Evolutionary conservation across 2,329 filamentous ascomycete species (phyloP).

Genomic region (Aspergillus pseudonomiae): DNA sequence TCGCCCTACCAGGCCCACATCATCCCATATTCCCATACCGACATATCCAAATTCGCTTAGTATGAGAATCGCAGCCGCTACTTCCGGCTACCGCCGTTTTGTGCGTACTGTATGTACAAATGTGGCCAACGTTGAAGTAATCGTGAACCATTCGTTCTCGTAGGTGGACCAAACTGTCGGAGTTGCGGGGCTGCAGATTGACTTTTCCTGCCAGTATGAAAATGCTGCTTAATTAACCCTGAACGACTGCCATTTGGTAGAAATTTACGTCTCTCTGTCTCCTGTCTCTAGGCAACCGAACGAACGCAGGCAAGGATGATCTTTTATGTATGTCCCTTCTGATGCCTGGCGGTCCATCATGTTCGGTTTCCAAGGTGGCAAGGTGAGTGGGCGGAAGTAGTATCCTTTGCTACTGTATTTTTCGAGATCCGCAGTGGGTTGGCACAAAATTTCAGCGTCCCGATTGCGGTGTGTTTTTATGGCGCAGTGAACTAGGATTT

Average conservation of each 20-base stretch:
- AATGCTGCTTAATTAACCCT: constrained; percentile 5
- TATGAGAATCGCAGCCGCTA: constrained; percentile 12
- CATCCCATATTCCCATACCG: constrained; percentile 3
- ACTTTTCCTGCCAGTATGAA: constrained; percentile 3
- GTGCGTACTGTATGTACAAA: constrained; percentile 1
- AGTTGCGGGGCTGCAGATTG: constrained; percentile 20
- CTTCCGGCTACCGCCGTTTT: constrained; percentile 17
- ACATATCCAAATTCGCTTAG: background rate
- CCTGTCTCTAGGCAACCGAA: background rate
- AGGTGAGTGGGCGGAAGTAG: background rate
- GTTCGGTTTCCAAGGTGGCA: background rate
- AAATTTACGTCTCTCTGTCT: background rate
- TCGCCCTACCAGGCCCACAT: constrained; percentile 11
- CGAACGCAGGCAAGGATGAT: background rate
- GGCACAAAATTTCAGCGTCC: constrained; percentile 17
- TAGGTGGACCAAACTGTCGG: constrained; percentile 20
- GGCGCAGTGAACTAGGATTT: constrained; percentile 11
- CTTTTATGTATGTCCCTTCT: background rate
- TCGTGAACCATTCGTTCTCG: constrained; percentile 12
- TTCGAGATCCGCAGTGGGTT: constrained; percentile 28
- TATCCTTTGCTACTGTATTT: constrained; percentile 3
- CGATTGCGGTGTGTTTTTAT: constrained; percentile 22
- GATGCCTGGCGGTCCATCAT: background rate
- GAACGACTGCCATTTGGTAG: background rate
- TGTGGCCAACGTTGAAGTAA: constrained; percentile 6